These are phyloP conservation scores for Colletotrichum sp. DNA, from an alignment of 2,329 filamentous ascomycete genomes.

Conservation along the genomic window DNA sequence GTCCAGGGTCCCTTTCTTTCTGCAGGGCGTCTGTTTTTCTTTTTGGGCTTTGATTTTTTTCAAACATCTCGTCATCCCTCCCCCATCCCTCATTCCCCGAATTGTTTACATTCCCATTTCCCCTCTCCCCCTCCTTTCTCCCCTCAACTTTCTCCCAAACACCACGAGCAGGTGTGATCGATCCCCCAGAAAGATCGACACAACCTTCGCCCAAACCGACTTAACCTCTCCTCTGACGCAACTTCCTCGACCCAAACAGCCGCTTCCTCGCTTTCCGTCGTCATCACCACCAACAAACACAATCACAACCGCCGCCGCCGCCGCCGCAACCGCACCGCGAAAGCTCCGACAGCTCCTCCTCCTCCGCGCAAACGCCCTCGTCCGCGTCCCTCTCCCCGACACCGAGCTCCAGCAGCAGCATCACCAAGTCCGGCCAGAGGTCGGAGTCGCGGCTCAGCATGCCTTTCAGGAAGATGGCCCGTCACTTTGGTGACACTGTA, in stretches of 20 bases:
- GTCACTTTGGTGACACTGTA: slow-evolving; percentile 54
- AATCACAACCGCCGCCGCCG: background rate
- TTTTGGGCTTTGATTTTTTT: background rate
- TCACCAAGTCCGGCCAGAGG: slow-evolving; percentile 10
- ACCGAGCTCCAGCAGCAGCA: background rate
- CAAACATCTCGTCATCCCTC: background rate
- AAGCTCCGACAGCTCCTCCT: background rate
- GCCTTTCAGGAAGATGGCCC: slow-evolving; percentile 44
- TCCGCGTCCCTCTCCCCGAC: background rate
- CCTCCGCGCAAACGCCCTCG: background rate
- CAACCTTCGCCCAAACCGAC: background rate
- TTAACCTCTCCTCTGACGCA: slow-evolving; percentile 11
- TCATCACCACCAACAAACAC: background rate
- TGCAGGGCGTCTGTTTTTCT: background rate
- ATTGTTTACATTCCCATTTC: slow-evolving; percentile 2
- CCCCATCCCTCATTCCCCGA: background rate
- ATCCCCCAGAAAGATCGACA: background rate
- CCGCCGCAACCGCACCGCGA: background rate
- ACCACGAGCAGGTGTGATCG: background rate
- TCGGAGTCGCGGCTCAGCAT: slow-evolving; percentile 26
- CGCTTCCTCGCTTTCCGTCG: slow-evolving; percentile 15
- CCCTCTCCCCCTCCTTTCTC: background rate
- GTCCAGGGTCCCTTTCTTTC: background rate
- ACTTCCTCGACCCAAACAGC: background rate
- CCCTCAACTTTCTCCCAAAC: background rate